Conservation (phyloP, 78 protist species). For the Emiliania huxleyi region DNA sequence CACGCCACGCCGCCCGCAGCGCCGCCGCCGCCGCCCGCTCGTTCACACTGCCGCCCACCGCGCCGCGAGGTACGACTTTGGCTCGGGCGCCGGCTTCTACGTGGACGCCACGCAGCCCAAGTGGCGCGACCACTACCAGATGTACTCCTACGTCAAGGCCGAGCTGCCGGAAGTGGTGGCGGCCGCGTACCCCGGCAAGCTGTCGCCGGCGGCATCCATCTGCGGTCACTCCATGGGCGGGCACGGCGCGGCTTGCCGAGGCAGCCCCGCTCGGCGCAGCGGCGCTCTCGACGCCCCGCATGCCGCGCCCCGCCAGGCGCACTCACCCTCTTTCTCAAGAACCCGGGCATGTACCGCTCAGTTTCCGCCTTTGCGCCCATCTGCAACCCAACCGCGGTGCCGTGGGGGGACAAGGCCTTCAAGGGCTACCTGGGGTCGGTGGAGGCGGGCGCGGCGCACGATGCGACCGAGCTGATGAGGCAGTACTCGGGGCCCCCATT, state of each 20-base stretch:
- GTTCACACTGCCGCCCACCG: too few relatives aligned
- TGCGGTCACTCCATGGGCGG: slow-evolving; percentile 88
- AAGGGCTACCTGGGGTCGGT: slow-evolving; percentile 13
- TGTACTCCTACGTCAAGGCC: slow-evolving; percentile 79
- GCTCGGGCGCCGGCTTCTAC: slow-evolving; percentile 89
- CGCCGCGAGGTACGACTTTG: slow-evolving; percentile 77
- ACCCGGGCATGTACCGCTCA: slow-evolving; percentile 64
- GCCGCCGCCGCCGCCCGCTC: too few relatives aligned
- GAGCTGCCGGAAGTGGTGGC: slow-evolving; percentile 74
- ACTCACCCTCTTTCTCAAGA: slow-evolving; percentile 50
- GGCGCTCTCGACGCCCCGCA: too few relatives aligned
- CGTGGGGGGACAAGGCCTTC: slow-evolving; percentile 31
- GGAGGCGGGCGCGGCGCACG: slow-evolving; percentile 1
- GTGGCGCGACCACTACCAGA: slow-evolving; percentile 71
- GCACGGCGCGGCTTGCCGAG: slow-evolving; percentile 93
- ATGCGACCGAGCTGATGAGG: not conserved
- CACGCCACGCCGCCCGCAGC: too few relatives aligned
- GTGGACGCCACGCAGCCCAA: slow-evolving; percentile 76
- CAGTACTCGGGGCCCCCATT: not conserved
- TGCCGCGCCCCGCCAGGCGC: not conserved
- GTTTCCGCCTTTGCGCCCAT: slow-evolving; percentile 92
- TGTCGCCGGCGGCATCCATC: not conserved
- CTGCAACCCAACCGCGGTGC: slow-evolving; percentile 22
- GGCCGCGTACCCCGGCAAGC: not conserved
- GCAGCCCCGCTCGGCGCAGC: too few relatives aligned